Conservation (phyloP, 768 basidiomycete species). For the Pisolithus marmoratus region DNA sequence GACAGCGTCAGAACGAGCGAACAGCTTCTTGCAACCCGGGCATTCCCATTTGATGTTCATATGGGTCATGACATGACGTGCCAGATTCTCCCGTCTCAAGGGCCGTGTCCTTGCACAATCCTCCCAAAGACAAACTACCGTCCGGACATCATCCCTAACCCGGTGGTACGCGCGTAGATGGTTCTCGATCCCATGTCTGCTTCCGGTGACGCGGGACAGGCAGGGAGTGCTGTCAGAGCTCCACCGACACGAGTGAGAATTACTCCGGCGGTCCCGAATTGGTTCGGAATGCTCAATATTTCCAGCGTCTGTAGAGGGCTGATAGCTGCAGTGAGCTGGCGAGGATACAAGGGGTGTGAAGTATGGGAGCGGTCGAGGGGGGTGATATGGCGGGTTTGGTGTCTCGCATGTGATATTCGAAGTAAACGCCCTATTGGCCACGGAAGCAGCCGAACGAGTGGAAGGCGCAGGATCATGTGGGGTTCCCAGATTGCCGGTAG, state of each 20-base stretch:
- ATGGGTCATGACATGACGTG: slow-evolving; percentile 26
- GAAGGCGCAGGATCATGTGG: too few relatives aligned
- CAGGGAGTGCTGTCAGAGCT: background rate
- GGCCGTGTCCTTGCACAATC: slow-evolving; percentile 15
- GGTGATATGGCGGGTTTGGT: too few relatives aligned
- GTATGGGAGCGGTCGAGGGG: too few relatives aligned
- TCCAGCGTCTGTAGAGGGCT: background rate
- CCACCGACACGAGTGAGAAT: background rate
- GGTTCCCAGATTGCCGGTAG: too few relatives aligned
- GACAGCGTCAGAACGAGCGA: slow-evolving; percentile 31
- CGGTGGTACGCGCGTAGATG: slow-evolving; percentile 24
- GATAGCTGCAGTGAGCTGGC: too few relatives aligned
- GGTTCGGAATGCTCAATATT: background rate
- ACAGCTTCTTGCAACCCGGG: slow-evolving; percentile 17
- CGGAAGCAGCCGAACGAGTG: too few relatives aligned
- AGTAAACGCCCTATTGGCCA: too few relatives aligned
- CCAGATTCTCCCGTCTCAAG: slow-evolving; percentile 29
- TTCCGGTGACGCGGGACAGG: slow-evolving; percentile 12
- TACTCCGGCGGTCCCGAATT: background rate
- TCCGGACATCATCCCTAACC: slow-evolving; percentile 12
- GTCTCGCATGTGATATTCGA: too few relatives aligned
- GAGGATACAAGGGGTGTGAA: too few relatives aligned
- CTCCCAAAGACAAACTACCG: slow-evolving; percentile 19
- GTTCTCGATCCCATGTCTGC: slow-evolving; percentile 18
- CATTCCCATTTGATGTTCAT: slow-evolving; percentile 26